Conservation (phyloP, 305 asterid genomes). For the Fraxinus xanthoxyloides region DNA sequence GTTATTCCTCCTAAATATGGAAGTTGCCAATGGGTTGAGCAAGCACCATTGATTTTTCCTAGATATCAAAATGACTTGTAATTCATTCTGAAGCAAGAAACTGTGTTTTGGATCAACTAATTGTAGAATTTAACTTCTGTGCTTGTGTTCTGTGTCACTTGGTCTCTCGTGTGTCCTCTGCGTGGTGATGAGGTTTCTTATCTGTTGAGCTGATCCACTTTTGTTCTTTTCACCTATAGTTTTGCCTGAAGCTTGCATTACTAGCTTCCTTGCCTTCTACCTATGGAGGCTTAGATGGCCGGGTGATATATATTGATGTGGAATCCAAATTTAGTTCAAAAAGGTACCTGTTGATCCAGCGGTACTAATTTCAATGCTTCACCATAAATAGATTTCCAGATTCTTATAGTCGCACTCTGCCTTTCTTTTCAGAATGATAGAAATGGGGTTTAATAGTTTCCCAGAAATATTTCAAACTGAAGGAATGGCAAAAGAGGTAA, state of each 20-base stretch:
- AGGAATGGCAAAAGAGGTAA: slow-evolving; percentile 52
- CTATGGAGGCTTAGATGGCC: slow-evolving; percentile 82
- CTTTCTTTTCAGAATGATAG: slow-evolving; percentile 61
- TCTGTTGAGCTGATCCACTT: slow-evolving; percentile 17
- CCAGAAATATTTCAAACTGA: slow-evolving; percentile 74
- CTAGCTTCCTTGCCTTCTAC: slow-evolving; percentile 72
- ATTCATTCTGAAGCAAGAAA: neutral
- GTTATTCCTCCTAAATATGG: neutral
- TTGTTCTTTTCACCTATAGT: slow-evolving; percentile 41
- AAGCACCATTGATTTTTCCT: neutral
- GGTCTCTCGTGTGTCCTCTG: neutral
- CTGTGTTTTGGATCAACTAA: neutral
- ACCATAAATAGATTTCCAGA: neutral
- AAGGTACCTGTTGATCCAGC: slow-evolving; percentile 45
- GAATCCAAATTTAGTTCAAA: slow-evolving; percentile 87
- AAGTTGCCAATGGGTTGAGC: neutral
- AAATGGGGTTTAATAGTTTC: slow-evolving; percentile 73
- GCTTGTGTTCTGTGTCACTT: neutral
- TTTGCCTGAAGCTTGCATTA: slow-evolving; percentile 80
- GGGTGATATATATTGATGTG: slow-evolving; percentile 71
- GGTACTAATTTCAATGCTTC: slow-evolving; percentile 4
- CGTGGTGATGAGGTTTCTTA: slow-evolving; percentile 19
- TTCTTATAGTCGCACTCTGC: slow-evolving; percentile 12
- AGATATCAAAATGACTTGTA: neutral
- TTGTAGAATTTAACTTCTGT: neutral